Percentiles rank a stretch among this genome's conserved stretches.
Conservation (phyloP, 2,329 filamentous ascomycete genomes). For the Paracoccidioides lutzii region DNA sequence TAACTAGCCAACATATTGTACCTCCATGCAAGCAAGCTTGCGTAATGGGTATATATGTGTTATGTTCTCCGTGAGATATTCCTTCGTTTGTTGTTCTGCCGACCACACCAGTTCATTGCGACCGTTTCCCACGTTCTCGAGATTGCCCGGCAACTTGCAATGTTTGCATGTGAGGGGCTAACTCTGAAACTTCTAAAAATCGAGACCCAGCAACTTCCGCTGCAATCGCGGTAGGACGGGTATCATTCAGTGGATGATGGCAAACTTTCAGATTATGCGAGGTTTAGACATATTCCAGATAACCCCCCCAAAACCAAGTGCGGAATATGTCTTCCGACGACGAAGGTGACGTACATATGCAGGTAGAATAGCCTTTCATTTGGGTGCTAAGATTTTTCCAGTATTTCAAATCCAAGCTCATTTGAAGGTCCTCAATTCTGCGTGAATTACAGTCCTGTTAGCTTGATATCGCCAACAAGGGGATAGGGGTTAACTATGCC, state of each 20-base stretch:
- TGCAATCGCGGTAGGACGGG: neutral
- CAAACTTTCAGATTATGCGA: neutral
- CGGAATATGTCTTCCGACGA: too few species aligned
- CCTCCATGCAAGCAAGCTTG: neutral
- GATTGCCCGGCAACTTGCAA: neutral
- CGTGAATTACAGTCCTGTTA: too few species aligned
- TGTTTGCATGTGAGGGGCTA: neutral
- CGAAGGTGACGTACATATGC: too few species aligned
- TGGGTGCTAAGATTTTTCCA: too few species aligned
- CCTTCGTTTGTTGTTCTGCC: neutral
- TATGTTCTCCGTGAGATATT: neutral
- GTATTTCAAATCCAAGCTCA: too few species aligned
- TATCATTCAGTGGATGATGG: neutral
- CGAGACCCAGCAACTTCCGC: neutral
- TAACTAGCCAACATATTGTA: too few species aligned
- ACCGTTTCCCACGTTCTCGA: neutral
- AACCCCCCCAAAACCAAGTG: too few species aligned
- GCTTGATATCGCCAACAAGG: too few species aligned
- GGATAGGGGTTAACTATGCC: too few species aligned
- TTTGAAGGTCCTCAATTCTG: too few species aligned
- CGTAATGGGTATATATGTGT: neutral
- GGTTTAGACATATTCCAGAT: neutral
- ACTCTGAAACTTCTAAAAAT: neutral
- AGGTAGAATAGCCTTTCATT: too few species aligned
- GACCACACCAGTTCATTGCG: neutral